Base-by-base conservation (phyloP, 2,329 filamentous ascomycete species). In the Colletotrichum sp. region DNA sequence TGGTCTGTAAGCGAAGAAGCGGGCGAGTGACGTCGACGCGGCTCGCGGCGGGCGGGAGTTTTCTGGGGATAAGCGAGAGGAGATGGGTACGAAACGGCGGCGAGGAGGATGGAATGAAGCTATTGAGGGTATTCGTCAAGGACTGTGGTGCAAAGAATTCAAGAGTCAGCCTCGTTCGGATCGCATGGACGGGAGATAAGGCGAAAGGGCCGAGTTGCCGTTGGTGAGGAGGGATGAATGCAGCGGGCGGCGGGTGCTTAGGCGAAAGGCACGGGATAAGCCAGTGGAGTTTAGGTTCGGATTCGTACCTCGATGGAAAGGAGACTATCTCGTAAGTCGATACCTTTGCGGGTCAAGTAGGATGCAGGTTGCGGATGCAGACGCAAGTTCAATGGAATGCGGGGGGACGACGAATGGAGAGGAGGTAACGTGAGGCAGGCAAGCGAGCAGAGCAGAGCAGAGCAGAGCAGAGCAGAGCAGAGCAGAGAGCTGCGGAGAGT, bases 1-100 rank as follows among this genome's bases (percentile, higher is more conserved):
- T 78, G 79, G 79, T 80, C 78, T 59, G 71, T 75, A 78, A 76
- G 76, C 77, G 52, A 77, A 72, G 65, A 65, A 49, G 76, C 76
- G 49, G 69, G 57, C 57, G 36, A 44, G 68, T 66, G 63, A 77
- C 72, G 72, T 75, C 74, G 77, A 77, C 55, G 52, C 71, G 76
- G 69, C 71, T 72, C 71, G 61, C 76, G 67, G 76, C 59, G 61
- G 62, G 72, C 57, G 32, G 65, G 19, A n/a, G 65, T 44, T 39
- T 57, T 67, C 34, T 22, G 44, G 44, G 36, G 61, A 49, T 32
- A 57, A 68, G 61, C 29, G 72, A 69, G 34, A 39, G 61, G 55
- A 63, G 19, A 67, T 25, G 66, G 30, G 34, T 34, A 34, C 25
- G 16, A 55, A 15, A 71, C 29, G 62, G 55, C 34, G 49, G 61